Evolutionary conservation across 768 basidiomycete genomes (phyloP).

Genomic region (Neoboletus brunneissimus): DNA sequence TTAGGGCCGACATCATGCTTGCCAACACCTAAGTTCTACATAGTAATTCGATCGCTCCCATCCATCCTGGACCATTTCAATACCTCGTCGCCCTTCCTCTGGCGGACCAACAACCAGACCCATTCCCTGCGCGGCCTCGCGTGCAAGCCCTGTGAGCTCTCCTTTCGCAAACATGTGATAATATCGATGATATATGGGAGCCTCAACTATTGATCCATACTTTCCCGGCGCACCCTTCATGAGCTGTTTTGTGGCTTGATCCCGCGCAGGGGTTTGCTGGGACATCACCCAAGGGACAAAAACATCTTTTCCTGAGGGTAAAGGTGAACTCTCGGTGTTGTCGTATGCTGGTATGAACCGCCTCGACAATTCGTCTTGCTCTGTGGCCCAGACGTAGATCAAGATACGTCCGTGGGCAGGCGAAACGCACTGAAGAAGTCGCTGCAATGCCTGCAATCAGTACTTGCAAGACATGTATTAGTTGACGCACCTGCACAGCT

Average conservation of each 20-base stretch:
- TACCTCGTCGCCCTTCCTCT: conserved; percentile 36
- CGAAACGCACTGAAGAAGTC: conserved; percentile 63
- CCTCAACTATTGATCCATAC: conserved; percentile 2
- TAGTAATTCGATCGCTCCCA: conserved; percentile 93
- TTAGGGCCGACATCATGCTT: conserved; percentile 23
- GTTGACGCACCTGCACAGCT: conserved; percentile 63
- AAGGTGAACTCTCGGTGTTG: neutral
- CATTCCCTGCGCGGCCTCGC: conserved; percentile 58
- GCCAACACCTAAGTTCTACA: conserved; percentile 71
- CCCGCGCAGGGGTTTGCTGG: conserved; percentile 27
- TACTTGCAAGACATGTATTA: neutral
- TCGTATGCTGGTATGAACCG: conserved; percentile 49
- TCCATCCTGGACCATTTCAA: conserved; percentile 69
- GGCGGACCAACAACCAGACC: conserved; percentile 49
- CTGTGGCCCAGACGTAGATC: conserved; percentile 96
- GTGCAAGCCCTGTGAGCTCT: conserved; percentile 66
- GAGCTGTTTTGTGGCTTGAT: conserved; percentile 11
- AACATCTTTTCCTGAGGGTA: conserved; percentile 64
- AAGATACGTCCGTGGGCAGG: conserved; percentile 72
- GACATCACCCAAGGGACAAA: conserved; percentile 86
- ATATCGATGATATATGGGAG: conserved; percentile 74
- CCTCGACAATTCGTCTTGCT: conserved; percentile 86
- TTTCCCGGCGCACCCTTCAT: neutral
- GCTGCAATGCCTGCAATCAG: conserved; percentile 35
- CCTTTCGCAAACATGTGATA: conserved; percentile 93